Evolutionary conservation across 108 stramenopile genomes (phyloP).

Genomic region (Aureococcus anophagefferens): DNA sequence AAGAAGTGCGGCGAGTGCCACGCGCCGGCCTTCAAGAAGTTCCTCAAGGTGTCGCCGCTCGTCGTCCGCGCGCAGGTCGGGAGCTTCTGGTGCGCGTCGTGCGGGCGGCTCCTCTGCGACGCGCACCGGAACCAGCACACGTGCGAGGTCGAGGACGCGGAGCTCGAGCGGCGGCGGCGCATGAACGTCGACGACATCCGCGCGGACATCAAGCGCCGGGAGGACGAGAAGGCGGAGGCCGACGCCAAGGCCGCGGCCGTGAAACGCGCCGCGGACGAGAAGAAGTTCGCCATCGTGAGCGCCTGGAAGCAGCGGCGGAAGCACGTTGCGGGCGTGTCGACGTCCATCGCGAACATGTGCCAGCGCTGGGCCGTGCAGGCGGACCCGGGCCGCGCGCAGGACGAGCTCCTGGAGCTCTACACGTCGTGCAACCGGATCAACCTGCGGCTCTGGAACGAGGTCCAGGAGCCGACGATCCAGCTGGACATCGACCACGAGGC

Average conservation of each 20-base stretch:
- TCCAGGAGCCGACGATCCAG: neutral
- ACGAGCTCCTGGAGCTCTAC: neutral
- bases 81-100: neutral
- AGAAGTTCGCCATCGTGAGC: neutral
- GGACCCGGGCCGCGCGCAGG: neutral
- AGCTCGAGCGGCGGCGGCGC: neutral
- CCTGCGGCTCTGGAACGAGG: neutral
- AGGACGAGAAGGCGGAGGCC: neutral
- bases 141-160: neutral
- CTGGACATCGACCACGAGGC: neutral
- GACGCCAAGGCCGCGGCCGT: neutral
- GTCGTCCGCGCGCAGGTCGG: neutral
- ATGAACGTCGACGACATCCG: neutral
- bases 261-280: no score
- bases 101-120: neutral
- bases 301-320: neutral
- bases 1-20: neutral
- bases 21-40: neutral
- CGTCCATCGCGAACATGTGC: no score
- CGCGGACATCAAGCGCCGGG: neutral
- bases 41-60: neutral
- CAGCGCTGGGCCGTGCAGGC: no score
- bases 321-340: no score
- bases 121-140: neutral
- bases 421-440: neutral